Evolutionary conservation across 1,284 basidiomycete species (phyloP), one percentile per base, ranked within the genome.

Genomic region (Amylostereum areolatum): DNA sequence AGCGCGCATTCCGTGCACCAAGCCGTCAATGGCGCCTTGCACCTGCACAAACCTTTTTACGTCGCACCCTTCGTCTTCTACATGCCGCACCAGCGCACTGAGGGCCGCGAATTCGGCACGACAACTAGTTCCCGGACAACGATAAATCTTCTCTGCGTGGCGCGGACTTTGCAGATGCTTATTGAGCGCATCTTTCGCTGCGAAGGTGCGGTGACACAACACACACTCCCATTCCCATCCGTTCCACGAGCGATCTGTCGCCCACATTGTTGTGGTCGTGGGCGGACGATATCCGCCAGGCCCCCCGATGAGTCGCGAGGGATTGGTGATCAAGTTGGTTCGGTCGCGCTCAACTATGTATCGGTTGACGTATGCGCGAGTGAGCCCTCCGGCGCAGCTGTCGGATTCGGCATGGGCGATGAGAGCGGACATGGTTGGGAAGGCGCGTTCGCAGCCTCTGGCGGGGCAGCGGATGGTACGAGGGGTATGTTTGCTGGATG

Each of bases 221-320:
- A 67, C 64, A 59, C 71, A 74, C 53, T 71, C 68, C 60, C 65
- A 73, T 6, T 51, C 52, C 12, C 9, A 3, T 6, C 68, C 69
- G 48, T 72, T 70, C 63, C 64, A 72, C 5, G 66, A 58, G 25
- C 50, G 60, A 32, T 62, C 56, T 5, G 69, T 69, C 41, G 68
- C 67, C 55, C 55, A 59, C 30, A 28, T 47, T 40, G 40, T 46
- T 8, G 50, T 48, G 3, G 11, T 31, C 28, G 46, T 24, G n/a
- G 41, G 28, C 4, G 43, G 32, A 10, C 39, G 29, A 6, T 42
- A 35, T 4, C 55, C 57, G 8, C 52, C 52, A 1, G 60, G 55
- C 1, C 54, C 59, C 7, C 49, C 43, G 39, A 68, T 50, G 43
- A 67, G 59, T 3, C 61, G 56, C 6, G 48, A 27, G 7, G 64